These are phyloP conservation scores for Mentha longifolia DNA, from an alignment of 257 asterid species.

Conservation along the genomic window DNA sequence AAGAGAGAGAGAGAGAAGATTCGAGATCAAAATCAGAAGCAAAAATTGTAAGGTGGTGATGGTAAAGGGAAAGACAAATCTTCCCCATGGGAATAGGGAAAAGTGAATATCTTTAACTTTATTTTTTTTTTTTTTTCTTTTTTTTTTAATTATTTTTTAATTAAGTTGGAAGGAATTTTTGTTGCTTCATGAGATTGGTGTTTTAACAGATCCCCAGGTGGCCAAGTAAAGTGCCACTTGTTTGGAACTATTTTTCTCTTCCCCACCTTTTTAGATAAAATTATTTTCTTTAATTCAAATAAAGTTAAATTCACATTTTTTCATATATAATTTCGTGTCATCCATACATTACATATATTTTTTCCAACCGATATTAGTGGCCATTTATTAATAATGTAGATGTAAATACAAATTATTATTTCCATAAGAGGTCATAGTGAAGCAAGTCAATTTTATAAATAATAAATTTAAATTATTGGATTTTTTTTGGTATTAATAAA, in stretches of 20 bases:
- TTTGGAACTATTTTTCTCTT: slow-evolving; percentile 30
- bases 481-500: too few species aligned
- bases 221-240: slow-evolving; percentile 45
- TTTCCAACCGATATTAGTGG: neutral
- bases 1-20: slow-evolving; percentile 34
- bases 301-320: neutral
- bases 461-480: too few species aligned
- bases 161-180: slow-evolving; percentile 36
- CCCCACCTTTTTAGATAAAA: slow-evolving; percentile 13
- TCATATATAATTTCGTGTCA: too few species aligned
- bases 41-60: slow-evolving; percentile 31
- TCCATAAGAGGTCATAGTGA: too few species aligned
- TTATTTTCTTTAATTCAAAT: neutral
- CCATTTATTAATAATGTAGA: neutral
- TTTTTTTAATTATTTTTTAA: slow-evolving; percentile 11
- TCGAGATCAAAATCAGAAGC: slow-evolving; percentile 56
- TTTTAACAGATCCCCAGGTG: slow-evolving; percentile 52
- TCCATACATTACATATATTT: neutral
- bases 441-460: too few species aligned
- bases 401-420: too few species aligned
- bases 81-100: slow-evolving; percentile 64
- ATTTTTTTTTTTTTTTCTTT: neutral
- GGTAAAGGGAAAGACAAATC: slow-evolving; percentile 48
- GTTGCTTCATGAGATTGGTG: slow-evolving; percentile 49
- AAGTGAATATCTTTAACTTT: slow-evolving; percentile 52